These are phyloP conservation scores for Aspergillus unguis DNA, from an alignment of 2,329 filamentous ascomycete species.

Conservation along the genomic window DNA sequence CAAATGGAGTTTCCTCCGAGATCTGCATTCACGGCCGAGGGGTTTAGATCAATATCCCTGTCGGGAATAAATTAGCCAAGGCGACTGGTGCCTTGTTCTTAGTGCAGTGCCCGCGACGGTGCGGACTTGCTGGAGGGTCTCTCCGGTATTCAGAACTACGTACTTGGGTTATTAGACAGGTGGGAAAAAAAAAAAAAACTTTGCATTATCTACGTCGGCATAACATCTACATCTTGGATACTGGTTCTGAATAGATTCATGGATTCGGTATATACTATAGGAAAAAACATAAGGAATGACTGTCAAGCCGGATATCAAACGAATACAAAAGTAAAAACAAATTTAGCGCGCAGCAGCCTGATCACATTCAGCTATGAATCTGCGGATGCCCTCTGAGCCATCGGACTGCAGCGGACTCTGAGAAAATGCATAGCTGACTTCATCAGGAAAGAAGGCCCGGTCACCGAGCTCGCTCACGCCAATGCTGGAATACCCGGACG, in stretches of 20 bases:
- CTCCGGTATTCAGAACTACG: too few relatives aligned
- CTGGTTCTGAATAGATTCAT: neutral
- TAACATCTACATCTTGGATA: too few relatives aligned
- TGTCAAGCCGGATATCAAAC: slow-evolving; percentile 12
- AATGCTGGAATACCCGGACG: slow-evolving; percentile 57
- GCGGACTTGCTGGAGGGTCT: too few relatives aligned
- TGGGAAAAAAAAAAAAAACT: too few relatives aligned
- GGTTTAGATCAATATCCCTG: too few relatives aligned
- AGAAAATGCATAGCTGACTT: slow-evolving; percentile 33
- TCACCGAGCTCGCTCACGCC: slow-evolving; percentile 52
- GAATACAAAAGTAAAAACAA: neutral
- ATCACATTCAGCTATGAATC: slow-evolving; percentile 64
- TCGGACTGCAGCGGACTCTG: slow-evolving; percentile 54
- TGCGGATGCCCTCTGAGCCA: slow-evolving; percentile 63
- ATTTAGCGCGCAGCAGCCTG: slow-evolving; percentile 33
- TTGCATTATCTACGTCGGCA: too few relatives aligned
- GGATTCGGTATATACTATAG: neutral
- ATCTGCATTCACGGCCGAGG: too few relatives aligned
- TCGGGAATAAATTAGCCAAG: too few relatives aligned
- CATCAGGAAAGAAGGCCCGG: slow-evolving; percentile 38
- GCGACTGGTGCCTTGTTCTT: too few relatives aligned
- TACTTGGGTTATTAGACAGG: too few relatives aligned
- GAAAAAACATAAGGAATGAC: slow-evolving; percentile 13
- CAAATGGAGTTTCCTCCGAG: too few relatives aligned
- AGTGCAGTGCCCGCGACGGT: too few relatives aligned